Conservation (phyloP, 306 rosid genomes). For the Luffa acutangula region DNA sequence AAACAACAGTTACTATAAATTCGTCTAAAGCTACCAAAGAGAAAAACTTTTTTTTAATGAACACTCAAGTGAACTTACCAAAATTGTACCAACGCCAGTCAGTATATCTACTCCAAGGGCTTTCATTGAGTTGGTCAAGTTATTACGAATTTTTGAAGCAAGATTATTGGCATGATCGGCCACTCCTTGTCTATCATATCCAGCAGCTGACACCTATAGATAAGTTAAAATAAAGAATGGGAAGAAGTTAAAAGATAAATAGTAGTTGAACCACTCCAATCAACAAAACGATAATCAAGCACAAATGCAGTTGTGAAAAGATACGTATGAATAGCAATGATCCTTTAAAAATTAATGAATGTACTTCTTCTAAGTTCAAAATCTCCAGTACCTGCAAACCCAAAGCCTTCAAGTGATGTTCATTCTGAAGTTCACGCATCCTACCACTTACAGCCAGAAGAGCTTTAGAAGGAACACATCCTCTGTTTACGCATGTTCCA, state of each 20-base stretch:
- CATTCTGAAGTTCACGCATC: conserved; percentile 84
- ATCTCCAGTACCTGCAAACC: conserved; percentile 68
- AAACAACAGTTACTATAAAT: neutral
- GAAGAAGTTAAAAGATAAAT: neutral
- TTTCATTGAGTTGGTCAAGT: conserved; percentile 83
- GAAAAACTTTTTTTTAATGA: neutral
- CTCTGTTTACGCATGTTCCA: conserved; percentile 96
- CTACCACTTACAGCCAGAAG: conserved; percentile 97
- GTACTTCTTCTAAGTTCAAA: neutral
- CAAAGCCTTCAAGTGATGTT: conserved; percentile 79
- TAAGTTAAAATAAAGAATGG: conserved; percentile 3
- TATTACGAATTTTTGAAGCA: conserved; percentile 79
- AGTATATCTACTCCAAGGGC: conserved; percentile 96
- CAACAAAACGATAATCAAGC: neutral
- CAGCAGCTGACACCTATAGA: conserved; percentile 65
- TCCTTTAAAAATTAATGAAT: neutral
- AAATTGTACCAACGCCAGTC: conserved; percentile 74
- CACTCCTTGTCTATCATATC: conserved; percentile 92
- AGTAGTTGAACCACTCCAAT: neutral
- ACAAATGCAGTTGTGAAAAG: neutral
- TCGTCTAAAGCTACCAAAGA: neutral
- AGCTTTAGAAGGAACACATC: conserved; percentile 97
- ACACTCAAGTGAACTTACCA: conserved; percentile 37
- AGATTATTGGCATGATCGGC: conserved; percentile 98
- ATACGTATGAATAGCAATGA: neutral